Base-by-base conservation (phyloP, 352 stramenopile genomes). In the Globisporangium paroecandrum region DNA sequence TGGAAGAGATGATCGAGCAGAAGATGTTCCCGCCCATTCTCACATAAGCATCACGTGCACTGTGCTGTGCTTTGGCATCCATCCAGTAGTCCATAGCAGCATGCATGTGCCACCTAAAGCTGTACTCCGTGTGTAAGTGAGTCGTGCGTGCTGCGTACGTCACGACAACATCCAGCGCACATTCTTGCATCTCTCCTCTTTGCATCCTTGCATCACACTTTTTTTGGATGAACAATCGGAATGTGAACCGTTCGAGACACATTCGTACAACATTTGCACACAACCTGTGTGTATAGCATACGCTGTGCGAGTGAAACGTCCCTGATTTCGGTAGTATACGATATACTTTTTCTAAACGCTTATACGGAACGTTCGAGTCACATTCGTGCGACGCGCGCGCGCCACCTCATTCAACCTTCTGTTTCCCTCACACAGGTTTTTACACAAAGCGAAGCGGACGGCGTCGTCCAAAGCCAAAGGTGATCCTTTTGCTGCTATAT, bases 11-110 rank as follows among this genome's bases (percentile, higher is more conserved):
- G 72, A 84, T 93, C 60, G 71, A 75, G 65, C 86, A 94, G 70
- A 81, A 86, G 69, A 91, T 94, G 58, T 94, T 94, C 62, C 86
- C 86, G 34, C 86, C 84, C 13, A 73, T 94, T 34, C 80, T 94
- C 62, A 77, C 76, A 22, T 85, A 76, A 58, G 27, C 41, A 49
- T 8, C 15, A 49, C 41, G 18, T 9, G 15, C 18, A 3, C 41
- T 49, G 41, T 49, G 13, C 13, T 49, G 18, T 47, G 41, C 41
- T 22, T n/a, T 49, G 41, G 41, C 15, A 49, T 49, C 41, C 15
- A 49, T 49, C 41, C 15, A 10, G 41, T 49, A 46, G 32, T 49
- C 41, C 41, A 49, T n/a, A 22, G 41, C 6, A 49, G 41, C 15
- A 46, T 20, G 38, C 38, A 32, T 32, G 29, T 4, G 0, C 29